Evolutionary conservation across 768 basidiomycete genomes (phyloP).

Genomic region (Obba rivulosa): DNA sequence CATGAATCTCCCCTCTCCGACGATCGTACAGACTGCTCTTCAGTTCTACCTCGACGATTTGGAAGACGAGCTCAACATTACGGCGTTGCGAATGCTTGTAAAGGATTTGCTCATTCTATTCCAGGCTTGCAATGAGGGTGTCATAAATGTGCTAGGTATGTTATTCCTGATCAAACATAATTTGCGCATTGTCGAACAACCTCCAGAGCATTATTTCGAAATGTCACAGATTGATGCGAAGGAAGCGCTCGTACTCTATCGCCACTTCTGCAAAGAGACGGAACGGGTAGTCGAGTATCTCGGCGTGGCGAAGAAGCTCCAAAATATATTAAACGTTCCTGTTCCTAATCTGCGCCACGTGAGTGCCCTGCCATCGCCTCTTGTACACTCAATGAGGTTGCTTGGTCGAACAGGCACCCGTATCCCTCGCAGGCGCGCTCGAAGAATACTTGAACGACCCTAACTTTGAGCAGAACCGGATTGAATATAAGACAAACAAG

Average conservation of each 20-base stretch:
- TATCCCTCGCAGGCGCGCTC: slow-evolving; percentile 87
- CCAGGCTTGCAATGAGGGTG: slow-evolving; percentile 95
- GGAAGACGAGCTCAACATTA: slow-evolving; percentile 85
- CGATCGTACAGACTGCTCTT: not conserved
- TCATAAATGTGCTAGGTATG: slow-evolving; percentile 72
- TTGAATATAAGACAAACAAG: slow-evolving; percentile 87
- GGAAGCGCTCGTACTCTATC: slow-evolving; percentile 82
- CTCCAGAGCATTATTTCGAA: slow-evolving; percentile 89
- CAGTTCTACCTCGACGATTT: slow-evolving; percentile 94
- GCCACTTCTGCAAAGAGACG: slow-evolving; percentile 90
- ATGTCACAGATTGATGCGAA: slow-evolving; percentile 94
- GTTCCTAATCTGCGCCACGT: slow-evolving; percentile 93
- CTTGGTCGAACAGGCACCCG: slow-evolving; percentile 63
- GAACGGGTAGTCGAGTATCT: slow-evolving; percentile 91
- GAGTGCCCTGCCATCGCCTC: slow-evolving; percentile 18
- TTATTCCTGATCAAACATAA: slow-evolving; percentile 16
- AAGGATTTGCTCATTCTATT: slow-evolving; percentile 95
- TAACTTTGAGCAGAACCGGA: slow-evolving; percentile 91
- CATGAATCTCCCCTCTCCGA: not conserved
- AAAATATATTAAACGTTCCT: slow-evolving; percentile 89
- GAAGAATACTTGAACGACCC: slow-evolving; percentile 97
- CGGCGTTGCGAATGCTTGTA: slow-evolving; percentile 87
- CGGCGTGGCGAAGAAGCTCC: slow-evolving; percentile 85
- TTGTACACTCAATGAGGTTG: no score
- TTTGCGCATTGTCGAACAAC: slow-evolving; percentile 23